A percentile compares a stretch with the other conserved stretches of the same genome.
phyloP scores from a whole-genome alignment of 805 yeast species.

The Ogataea ramenticola region DNA sequence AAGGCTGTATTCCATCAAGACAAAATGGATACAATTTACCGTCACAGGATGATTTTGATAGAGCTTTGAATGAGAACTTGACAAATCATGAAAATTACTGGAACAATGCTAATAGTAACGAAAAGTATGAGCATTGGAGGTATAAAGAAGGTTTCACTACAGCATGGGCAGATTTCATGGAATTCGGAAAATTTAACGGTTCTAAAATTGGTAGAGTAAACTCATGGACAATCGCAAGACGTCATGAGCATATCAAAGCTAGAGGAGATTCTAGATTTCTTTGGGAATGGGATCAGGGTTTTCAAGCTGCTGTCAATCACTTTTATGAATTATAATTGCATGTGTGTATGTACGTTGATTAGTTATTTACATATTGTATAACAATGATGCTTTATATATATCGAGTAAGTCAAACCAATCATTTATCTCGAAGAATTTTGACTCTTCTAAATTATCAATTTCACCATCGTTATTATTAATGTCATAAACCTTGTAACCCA shows the following conservation, averaged over 20 bases:
- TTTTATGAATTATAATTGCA: slow-evolving; percentile 8
- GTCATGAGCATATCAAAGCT: slow-evolving; percentile 47
- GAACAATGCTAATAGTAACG: slow-evolving; percentile 49
- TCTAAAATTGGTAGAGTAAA: slow-evolving; percentile 67
- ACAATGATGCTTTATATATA: neutral
- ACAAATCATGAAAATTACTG: slow-evolving; percentile 59
- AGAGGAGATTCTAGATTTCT: slow-evolving; percentile 50
- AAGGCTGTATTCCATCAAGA: slow-evolving; percentile 42
- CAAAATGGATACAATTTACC: slow-evolving; percentile 29
- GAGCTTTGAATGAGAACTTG: slow-evolving; percentile 29
- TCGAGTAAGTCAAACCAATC: neutral
- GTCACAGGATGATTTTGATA: slow-evolving; percentile 32
- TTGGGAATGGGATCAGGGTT: slow-evolving; percentile 94
- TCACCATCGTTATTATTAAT: slow-evolving; percentile 8
- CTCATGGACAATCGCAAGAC: slow-evolving; percentile 63
- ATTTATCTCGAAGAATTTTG: neutral
- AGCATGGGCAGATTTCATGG: slow-evolving; percentile 69
- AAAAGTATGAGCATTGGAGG: slow-evolving; percentile 72
- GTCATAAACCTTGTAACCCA: slow-evolving; percentile 17
- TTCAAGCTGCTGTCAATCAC: slow-evolving; percentile 52
- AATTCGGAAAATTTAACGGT: slow-evolving; percentile 61
- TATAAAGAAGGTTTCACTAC: slow-evolving; percentile 70
- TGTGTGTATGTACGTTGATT: neutral
- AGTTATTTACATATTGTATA: neutral
- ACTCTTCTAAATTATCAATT: neutral